phyloP scores from a whole-genome alignment of 768 basidiomycete species.

The Serendipita sp. region DNA sequence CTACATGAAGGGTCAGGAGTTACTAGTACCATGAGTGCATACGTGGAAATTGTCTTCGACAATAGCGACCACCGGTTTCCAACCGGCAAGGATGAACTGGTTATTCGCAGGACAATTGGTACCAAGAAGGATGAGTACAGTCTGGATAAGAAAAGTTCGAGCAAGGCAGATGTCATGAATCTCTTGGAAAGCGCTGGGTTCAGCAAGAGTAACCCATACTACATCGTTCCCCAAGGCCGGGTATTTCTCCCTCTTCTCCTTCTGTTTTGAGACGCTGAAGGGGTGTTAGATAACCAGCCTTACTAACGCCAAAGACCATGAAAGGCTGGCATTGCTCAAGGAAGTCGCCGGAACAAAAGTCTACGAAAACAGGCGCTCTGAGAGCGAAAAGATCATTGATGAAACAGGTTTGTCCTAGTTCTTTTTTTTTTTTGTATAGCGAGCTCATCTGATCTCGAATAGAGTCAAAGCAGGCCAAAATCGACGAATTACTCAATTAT shows the following conservation, averaged over 20 bases:
- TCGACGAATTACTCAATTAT: conserved; percentile 73
- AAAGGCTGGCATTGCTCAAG: conserved; percentile 84
- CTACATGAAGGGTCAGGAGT: conserved; percentile 86
- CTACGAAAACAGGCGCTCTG: conserved; percentile 84
- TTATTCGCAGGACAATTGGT: conserved; percentile 86
- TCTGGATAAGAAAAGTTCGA: conserved; percentile 85
- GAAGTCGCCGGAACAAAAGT: conserved; percentile 98
- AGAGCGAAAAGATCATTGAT: conserved; percentile 91
- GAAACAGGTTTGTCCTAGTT: conserved; percentile 40
- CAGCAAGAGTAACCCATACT: conserved; percentile 96
- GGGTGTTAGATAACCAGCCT: conserved; percentile 68
- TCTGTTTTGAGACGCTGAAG: too few species aligned
- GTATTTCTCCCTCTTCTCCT: conserved; percentile 30
- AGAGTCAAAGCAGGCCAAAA: conserved; percentile 80
- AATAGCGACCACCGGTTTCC: conserved; percentile 90
- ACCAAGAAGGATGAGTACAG: conserved; percentile 98
- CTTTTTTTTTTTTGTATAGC: not conserved
- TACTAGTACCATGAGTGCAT: conserved; percentile 81
- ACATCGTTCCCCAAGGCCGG: conserved; percentile 95
- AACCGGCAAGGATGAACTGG: conserved; percentile 73
- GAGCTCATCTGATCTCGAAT: not conserved
- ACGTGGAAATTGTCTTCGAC: conserved; percentile 94
- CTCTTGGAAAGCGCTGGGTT: conserved; percentile 93
- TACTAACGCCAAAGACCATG: conserved; percentile 93
- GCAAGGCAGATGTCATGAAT: conserved; percentile 96